Conservation (phyloP, 1,284 basidiomycete species). For the Pisolithus thermaeus region DNA sequence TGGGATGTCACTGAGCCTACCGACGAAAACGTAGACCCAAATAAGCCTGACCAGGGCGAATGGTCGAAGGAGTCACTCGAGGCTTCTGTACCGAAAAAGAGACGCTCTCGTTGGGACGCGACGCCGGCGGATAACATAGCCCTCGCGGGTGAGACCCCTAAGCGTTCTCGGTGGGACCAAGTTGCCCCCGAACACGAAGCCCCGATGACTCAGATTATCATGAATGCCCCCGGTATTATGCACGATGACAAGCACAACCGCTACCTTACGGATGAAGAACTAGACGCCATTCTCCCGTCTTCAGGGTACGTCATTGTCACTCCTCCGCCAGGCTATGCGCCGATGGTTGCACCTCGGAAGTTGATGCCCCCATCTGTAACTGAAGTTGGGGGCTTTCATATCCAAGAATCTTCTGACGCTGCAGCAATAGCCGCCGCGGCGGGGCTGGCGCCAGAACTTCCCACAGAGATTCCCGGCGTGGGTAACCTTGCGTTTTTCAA, state of each 20-base stretch:
- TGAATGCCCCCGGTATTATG: slow-evolving; percentile 79
- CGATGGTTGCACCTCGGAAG: slow-evolving; percentile 74
- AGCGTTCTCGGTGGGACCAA: slow-evolving; percentile 96
- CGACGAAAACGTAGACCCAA: slow-evolving; percentile 58
- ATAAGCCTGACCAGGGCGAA: slow-evolving; percentile 53
- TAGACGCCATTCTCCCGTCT: slow-evolving; percentile 85
- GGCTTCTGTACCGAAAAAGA: slow-evolving; percentile 77
- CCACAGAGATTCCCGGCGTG: slow-evolving; percentile 98
- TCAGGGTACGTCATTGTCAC: slow-evolving; percentile 89
- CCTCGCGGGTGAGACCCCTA: slow-evolving; percentile 54
- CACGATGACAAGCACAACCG: slow-evolving; percentile 93
- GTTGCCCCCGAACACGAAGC: slow-evolving; percentile 56
- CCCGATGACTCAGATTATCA: slow-evolving; percentile 73
- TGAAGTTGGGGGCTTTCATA: slow-evolving; percentile 86
- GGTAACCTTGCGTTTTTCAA: slow-evolving; percentile 98
- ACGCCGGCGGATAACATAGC: slow-evolving; percentile 63
- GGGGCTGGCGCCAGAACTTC: slow-evolving; percentile 88
- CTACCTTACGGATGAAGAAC: slow-evolving; percentile 92
- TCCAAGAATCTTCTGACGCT: slow-evolving; percentile 90
- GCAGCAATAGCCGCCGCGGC: slow-evolving; percentile 82
- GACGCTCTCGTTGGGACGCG: slow-evolving; percentile 92
- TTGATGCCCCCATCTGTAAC: slow-evolving; percentile 70
- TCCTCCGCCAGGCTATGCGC: slow-evolving; percentile 92
- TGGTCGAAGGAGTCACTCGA: slow-evolving; percentile 72
- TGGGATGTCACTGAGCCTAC: slow-evolving; percentile 77